Percentiles rank a stretch among this genome's conserved stretches.
phyloP scores from a whole-genome alignment of 2,329 filamentous ascomycete species.

The Alternaria atra region DNA sequence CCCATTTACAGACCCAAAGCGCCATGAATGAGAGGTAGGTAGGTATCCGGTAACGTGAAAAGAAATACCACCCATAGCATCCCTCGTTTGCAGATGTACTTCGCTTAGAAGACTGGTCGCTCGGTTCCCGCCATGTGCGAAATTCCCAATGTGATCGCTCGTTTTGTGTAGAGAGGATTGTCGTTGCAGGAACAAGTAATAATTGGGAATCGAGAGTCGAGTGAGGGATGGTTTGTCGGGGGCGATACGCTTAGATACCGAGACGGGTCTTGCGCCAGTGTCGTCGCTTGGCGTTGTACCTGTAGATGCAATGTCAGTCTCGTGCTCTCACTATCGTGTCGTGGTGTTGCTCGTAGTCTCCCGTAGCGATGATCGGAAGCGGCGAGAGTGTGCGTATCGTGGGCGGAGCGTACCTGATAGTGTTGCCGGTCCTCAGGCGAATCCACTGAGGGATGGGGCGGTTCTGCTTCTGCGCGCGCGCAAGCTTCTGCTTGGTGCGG shows the following conservation, averaged over 20 bases:
- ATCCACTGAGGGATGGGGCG: constrained; percentile 99
- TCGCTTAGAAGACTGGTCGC: constrained; percentile 36
- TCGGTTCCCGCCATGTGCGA: constrained; percentile 39
- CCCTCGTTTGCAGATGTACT: constrained; percentile 35
- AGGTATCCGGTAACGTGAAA: constrained; percentile 37
- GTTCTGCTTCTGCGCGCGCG: constrained; percentile 99
- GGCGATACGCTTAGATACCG: constrained; percentile 83
- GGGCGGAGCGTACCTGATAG: constrained; percentile 83
- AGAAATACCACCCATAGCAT: constrained; percentile 35
- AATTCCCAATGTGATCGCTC: constrained; percentile 41
- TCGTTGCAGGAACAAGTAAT: constrained; percentile 30
- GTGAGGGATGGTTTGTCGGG: constrained; percentile 48
- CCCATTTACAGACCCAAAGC: constrained; percentile 48
- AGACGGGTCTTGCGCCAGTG: constrained; percentile 99
- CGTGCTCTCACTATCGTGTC: neutral
- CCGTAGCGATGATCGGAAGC: constrained; percentile 7
- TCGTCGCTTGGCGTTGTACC: constrained; percentile 99
- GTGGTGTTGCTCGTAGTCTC: neutral
- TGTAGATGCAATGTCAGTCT: constrained; percentile 54
- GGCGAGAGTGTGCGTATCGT: neutral
- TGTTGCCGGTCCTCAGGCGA: constrained; percentile 97
- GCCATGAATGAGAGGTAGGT: constrained; percentile 43
- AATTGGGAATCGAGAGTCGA: constrained; percentile 47
- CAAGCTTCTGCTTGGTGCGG: constrained; percentile 99
- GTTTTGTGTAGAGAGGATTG: constrained; percentile 30